Base-by-base conservation (phyloP, 768 basidiomycete genomes). In the Hydnomerulius pinastri region DNA sequence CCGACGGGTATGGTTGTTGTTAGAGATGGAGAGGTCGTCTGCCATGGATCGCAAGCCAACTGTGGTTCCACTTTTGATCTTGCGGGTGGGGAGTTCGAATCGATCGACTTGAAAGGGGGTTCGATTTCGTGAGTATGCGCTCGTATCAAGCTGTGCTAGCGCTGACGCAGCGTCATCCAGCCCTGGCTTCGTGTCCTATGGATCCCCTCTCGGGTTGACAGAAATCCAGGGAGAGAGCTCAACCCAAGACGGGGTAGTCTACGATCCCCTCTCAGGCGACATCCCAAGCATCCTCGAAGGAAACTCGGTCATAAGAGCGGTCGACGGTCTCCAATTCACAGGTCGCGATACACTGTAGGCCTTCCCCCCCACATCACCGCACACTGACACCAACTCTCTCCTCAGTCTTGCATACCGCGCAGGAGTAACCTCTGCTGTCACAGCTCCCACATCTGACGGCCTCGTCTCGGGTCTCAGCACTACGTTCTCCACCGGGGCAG, bases 261-360 rank as follows among this genome's bases (percentile, higher is more conserved):
- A 72, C 24, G 82, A 80, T 56, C 72, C 76, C 39, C 48, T 71
- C 55, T 38, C 65, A 50, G 56, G 50, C 33, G 28, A 46, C 11
- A 61, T 73, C 11, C 78, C 78, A 8, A 50, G 48, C 2, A 54
- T 79, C 29, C 49, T 72, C 12, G 67, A 58, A 3, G 73, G 67
- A 0, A 65, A 66, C 4, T 66, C 68, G n/a, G 63, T 79, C n/a
- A 69, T 80, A 20, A 75, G 75, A 28, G 92, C 87, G 7, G 78
- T 78, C 4, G 91, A 94, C 61, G 91, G 92, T 0, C 74, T 90
- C 27, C 77, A 79, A 51, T 91, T 87, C 59, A 75, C 75, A 2
- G 79, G 83, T 15, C 80, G 82, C 9, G 77, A 82, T 47, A 73
- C 77, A 15, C 61, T 83, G 83, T 84, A 57, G 54, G 73, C 59